Conservation (phyloP, 2,329 filamentous ascomycete species). For the Bipolaris victoriae region DNA sequence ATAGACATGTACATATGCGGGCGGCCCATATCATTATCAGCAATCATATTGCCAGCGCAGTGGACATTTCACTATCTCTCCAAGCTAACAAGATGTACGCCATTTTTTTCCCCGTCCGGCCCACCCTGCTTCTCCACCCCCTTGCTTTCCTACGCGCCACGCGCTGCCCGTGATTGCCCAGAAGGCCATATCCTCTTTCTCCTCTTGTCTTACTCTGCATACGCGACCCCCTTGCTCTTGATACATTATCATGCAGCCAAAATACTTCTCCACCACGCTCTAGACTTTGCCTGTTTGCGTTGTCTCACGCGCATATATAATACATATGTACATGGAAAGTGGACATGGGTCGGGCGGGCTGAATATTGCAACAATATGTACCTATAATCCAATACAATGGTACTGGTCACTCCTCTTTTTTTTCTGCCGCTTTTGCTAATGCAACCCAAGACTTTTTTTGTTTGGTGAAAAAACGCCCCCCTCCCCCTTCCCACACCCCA, state of each 20-base stretch:
- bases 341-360: too few relatives aligned
- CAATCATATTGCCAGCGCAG: not conserved
- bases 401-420: not conserved
- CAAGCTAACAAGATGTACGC: too few relatives aligned
- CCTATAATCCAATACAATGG: not conserved
- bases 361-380: too few relatives aligned
- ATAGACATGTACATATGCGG: too few relatives aligned
- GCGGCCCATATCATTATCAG: too few relatives aligned
- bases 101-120: too few relatives aligned
- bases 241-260: not conserved
- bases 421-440: not conserved
- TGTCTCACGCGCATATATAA: not conserved
- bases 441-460: not conserved
- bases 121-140: not conserved
- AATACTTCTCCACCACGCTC: not conserved
- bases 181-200: not conserved
- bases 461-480: too few relatives aligned
- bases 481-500: too few relatives aligned
- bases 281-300: not conserved
- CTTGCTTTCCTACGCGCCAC: not conserved
- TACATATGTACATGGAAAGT: too few relatives aligned
- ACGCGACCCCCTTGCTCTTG: not conserved
- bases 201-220: not conserved
- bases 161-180: not conserved
- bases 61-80: not conserved